Conservation (phyloP, 345 rosid species). For the Aurinia saxatilis region DNA sequence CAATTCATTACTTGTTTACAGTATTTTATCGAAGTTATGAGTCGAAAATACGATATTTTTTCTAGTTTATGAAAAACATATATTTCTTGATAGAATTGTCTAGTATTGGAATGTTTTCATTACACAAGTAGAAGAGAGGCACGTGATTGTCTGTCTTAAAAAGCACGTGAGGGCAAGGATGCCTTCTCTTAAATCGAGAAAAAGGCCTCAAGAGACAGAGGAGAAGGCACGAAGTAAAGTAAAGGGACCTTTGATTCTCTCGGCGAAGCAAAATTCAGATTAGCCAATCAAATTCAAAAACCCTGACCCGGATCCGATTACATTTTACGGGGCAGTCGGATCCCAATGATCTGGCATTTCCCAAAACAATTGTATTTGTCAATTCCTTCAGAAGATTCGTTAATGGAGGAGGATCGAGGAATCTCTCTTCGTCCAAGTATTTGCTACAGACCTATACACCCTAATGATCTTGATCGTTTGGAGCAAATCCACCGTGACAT, state of each 20-base stretch:
- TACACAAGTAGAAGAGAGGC: neutral
- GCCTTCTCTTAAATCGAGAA: conserved; percentile 11
- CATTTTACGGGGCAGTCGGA: conserved; percentile 15
- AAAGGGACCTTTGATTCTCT: conserved; percentile 1
- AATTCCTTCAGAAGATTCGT: conserved; percentile 25
- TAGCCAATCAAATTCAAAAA: conserved; percentile 13
- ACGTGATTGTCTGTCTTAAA: conserved; percentile 1
- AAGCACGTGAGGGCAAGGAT: conserved; percentile 15
- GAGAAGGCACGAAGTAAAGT: conserved; percentile 6
- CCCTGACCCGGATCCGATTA: neutral
- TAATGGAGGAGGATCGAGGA: conserved; percentile 41
- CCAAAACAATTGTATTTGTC: too few species aligned
- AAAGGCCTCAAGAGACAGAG: conserved; percentile 3
- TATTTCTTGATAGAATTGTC: neutral
- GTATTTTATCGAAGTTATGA: too few species aligned
- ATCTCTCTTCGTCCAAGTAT: conserved; percentile 42
- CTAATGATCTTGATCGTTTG: conserved; percentile 56
- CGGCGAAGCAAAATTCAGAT: neutral
- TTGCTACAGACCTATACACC: conserved; percentile 52
- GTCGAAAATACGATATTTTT: too few species aligned
- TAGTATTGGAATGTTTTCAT: conserved; percentile 1
- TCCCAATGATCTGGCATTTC: conserved; percentile 10
- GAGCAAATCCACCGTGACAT: conserved; percentile 56
- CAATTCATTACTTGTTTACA: too few species aligned
- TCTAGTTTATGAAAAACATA: too few species aligned